A percentile compares a stretch with the other conserved stretches of the same genome.
phyloP scores from a whole-genome alignment of 441 rosid genomes.

The Flueggea neowawraea region DNA sequence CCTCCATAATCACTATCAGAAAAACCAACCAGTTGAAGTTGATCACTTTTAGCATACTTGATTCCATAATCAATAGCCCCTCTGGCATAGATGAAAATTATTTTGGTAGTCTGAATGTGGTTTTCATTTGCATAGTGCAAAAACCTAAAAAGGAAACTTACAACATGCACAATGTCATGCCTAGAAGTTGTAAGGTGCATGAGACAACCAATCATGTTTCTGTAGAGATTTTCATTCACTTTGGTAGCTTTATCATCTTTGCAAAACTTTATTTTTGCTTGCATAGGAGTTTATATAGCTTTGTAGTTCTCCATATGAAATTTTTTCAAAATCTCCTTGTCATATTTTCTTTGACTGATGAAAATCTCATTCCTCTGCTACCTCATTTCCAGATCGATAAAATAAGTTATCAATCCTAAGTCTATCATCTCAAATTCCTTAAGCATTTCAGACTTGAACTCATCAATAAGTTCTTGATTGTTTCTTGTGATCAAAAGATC shows the following conservation, averaged over 20 bases:
- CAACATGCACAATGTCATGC: not conserved
- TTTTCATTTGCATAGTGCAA: slow-evolving; percentile 6
- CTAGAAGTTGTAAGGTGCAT: slow-evolving; percentile 11
- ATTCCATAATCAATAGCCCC: not conserved
- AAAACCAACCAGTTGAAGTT: not conserved
- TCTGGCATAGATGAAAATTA: not conserved
- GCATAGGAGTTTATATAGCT: not conserved
- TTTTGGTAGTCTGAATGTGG: not conserved
- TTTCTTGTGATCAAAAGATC: not conserved
- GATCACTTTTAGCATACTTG: not conserved
- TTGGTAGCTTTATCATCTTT: slow-evolving; percentile 8
- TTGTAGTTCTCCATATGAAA: slow-evolving; percentile 14
- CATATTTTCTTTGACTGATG: slow-evolving; percentile 15
- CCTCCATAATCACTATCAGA: slow-evolving; percentile 9
- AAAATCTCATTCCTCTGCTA: slow-evolving; percentile 1
- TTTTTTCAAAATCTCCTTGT: slow-evolving; percentile 9
- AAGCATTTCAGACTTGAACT: not conserved
- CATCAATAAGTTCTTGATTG: not conserved
- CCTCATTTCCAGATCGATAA: slow-evolving; percentile 12
- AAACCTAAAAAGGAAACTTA: slow-evolving; percentile 1
- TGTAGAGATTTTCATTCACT: slow-evolving; percentile 2
- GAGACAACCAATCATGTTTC: slow-evolving; percentile 3
- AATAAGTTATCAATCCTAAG: not conserved
- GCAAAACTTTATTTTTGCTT: slow-evolving; percentile 3
- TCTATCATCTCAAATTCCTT: not conserved